These are phyloP conservation scores for Musa acuminata DNA, from an alignment of 176 grass and related monocot genomes.

Conservation along the genomic window DNA sequence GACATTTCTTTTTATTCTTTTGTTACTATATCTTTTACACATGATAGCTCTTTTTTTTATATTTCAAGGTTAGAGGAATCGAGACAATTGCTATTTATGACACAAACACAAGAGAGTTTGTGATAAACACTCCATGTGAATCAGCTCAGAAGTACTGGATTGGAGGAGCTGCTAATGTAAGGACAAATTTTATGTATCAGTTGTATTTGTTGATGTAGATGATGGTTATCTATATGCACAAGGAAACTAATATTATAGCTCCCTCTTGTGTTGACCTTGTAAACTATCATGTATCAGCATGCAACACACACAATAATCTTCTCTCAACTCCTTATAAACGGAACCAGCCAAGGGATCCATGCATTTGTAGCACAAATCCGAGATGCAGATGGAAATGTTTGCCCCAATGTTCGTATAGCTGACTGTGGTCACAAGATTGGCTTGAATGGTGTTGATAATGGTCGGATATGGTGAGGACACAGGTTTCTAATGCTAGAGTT, in stretches of 20 bases:
- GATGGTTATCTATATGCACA: constrained; percentile 3
- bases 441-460: constrained; percentile 97
- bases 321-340: constrained; percentile 88
- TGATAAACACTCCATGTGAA: constrained; percentile 89
- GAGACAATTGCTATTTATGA: constrained; percentile 90
- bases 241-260: background rate
- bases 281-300: constrained; percentile 38
- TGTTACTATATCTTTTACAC: constrained; percentile 5
- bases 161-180: constrained; percentile 93
- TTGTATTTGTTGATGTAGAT: background rate
- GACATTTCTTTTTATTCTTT: background rate
- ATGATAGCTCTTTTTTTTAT: constrained; percentile 10
- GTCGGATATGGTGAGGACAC: constrained; percentile 73
- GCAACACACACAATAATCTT: constrained; percentile 91
- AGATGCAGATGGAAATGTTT: constrained; percentile 60
- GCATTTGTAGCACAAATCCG: constrained; percentile 89
- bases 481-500: background rate
- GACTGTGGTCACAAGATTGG: constrained; percentile 99
- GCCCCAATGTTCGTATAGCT: constrained; percentile 75
- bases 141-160: constrained; percentile 99
- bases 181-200: constrained; percentile 13
- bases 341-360: constrained; percentile 80
- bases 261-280: background rate
- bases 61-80: constrained; percentile 75
- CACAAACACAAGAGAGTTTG: constrained; percentile 60